Conservation (phyloP, 192 early-diverging fungal species). For the Coemansia sp. region DNA sequence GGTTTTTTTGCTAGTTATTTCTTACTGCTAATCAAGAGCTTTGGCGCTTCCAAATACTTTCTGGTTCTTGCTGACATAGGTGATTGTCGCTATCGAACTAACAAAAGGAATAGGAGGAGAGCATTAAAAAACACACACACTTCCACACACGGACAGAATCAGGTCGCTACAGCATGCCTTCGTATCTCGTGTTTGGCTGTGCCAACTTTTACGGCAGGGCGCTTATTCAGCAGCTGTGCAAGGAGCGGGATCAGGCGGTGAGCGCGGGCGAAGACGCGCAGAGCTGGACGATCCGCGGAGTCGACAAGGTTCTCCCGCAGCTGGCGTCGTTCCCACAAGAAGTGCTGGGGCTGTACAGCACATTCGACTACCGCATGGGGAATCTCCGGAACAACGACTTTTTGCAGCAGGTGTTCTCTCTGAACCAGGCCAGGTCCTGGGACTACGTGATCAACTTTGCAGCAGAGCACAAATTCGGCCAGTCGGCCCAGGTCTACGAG, state of each 20-base stretch:
- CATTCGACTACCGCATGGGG: conserved; percentile 49
- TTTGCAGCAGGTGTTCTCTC: conserved; percentile 69
- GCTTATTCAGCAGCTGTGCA: conserved; percentile 35
- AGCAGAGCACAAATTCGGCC: conserved; percentile 92
- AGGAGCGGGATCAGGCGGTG: conserved; percentile 17
- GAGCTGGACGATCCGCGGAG: conserved; percentile 41
- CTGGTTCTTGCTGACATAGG: no score
- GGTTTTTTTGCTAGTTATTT: no score
- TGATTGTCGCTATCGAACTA: no score
- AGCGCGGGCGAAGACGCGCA: neutral
- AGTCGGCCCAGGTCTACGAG: conserved; percentile 67
- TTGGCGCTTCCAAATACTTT: no score
- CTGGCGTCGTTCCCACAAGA: conserved; percentile 32
- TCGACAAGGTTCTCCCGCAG: conserved; percentile 42
- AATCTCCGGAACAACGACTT: conserved; percentile 38
- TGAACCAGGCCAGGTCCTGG: conserved; percentile 66
- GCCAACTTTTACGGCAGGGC: conserved; percentile 53
- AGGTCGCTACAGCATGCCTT: neutral
- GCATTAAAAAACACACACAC: no score
- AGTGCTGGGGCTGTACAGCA: conserved; percentile 21
- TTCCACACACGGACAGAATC: no score
- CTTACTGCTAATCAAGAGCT: no score
- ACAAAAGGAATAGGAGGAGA: no score
- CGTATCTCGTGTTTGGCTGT: conserved; percentile 26
- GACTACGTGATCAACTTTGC: conserved; percentile 96